Evolutionary conservation across 1,284 basidiomycete species (phyloP).

Genomic region (Somion occarium): DNA sequence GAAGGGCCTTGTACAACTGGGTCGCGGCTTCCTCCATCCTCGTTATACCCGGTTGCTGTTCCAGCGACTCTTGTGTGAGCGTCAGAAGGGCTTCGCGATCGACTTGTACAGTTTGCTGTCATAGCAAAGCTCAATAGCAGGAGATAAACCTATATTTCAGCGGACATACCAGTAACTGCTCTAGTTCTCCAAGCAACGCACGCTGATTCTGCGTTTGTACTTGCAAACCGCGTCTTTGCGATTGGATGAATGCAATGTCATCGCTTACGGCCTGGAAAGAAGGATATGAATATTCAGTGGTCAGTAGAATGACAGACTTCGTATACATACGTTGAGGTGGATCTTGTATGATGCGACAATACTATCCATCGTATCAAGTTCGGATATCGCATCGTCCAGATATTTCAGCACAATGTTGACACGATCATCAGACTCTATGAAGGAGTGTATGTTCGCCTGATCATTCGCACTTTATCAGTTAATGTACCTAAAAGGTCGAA

Average conservation of each 20-base stretch:
- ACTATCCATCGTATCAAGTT: conserved; percentile 85
- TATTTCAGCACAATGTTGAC: conserved; percentile 84
- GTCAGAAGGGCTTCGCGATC: conserved; percentile 70
- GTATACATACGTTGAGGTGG: conserved; percentile 85
- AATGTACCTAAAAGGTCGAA: background rate
- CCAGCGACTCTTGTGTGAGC: conserved; percentile 83
- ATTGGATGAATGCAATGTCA: conserved; percentile 94
- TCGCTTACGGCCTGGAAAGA: conserved; percentile 80
- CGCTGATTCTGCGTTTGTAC: conserved; percentile 97
- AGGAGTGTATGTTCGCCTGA: conserved; percentile 95
- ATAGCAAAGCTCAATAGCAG: conserved; percentile 7
- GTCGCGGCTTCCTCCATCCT: conserved; percentile 80
- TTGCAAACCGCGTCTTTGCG: conserved; percentile 94
- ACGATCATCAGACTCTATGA: conserved; percentile 89
- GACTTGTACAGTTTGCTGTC: conserved; percentile 92
- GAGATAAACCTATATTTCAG: background rate
- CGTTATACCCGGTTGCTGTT: conserved; percentile 71
- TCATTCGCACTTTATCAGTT: conserved; percentile 5
- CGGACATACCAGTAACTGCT: conserved; percentile 71
- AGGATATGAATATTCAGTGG: conserved; percentile 4
- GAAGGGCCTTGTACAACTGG: conserved; percentile 92
- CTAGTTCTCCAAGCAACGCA: conserved; percentile 74
- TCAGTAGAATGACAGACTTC: background rate
- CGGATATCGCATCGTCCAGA: conserved; percentile 82
- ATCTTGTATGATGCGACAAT: conserved; percentile 90